phyloP scores from a whole-genome alignment of 2,329 filamentous ascomycete species.

The Xylaria arbuscula region DNA sequence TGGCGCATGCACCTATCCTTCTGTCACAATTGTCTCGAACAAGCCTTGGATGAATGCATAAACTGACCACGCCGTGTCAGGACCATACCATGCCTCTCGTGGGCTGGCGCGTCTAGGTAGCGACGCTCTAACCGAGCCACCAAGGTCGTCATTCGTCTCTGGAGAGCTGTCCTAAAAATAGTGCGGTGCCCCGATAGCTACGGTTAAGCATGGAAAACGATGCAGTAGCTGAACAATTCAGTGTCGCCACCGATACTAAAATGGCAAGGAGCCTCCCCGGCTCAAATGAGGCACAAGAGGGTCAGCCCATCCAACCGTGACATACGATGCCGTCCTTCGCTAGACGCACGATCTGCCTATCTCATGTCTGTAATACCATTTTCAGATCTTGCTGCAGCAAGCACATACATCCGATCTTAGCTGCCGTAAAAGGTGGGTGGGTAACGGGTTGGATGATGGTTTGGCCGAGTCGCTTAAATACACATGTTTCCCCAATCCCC shows the following conservation, averaged over 20 bases:
- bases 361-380: constrained; percentile 24
- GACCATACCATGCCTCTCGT: constrained; percentile 18
- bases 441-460: constrained; percentile 21
- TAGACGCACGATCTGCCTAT: constrained; percentile 8
- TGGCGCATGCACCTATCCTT: constrained; percentile 47
- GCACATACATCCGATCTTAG: constrained; percentile 30
- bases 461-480: constrained; percentile 34
- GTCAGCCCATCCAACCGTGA: constrained; percentile 7
- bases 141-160: constrained; percentile 1
- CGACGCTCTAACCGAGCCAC: constrained; percentile 30
- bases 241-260: constrained; percentile 15
- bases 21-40: constrained; percentile 48
- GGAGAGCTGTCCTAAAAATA: constrained; percentile 31
- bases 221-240: constrained; percentile 12
- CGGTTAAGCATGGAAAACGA: constrained; percentile 28
- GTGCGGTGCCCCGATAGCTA: constrained; percentile 20
- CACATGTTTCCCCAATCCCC: constrained; percentile 30
- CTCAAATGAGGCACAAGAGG: not conserved
- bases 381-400: constrained; percentile 37
- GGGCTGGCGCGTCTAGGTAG: constrained; percentile 18
- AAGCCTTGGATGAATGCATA: constrained; percentile 29
- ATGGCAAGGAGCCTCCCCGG: not conserved
- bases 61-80: constrained; percentile 20
- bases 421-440: constrained; percentile 28
- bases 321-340: constrained; percentile 14